Percentiles rank a stretch among this genome's conserved stretches.
phyloP scores from a whole-genome alignment of 805 yeast genomes.

The Torulaspora franciscae region DNA sequence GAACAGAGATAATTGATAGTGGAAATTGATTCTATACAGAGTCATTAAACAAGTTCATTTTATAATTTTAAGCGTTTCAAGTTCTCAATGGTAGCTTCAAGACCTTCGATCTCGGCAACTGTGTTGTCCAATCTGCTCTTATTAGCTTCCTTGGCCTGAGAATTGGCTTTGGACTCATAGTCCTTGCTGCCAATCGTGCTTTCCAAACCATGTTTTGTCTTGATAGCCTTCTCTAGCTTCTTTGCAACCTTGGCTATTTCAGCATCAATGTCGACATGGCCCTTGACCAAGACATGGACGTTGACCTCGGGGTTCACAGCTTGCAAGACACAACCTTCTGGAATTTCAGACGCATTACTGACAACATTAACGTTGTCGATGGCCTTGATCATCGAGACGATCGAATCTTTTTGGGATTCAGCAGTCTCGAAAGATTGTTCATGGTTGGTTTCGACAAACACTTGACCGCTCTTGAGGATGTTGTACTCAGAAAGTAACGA shows the following conservation, averaged over 20 bases:
- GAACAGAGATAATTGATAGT: conserved; percentile 10
- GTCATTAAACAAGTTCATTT: background rate
- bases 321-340: conserved; percentile 85
- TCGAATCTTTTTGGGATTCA: conserved; percentile 71
- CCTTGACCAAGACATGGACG: conserved; percentile 89
- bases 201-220: conserved; percentile 55
- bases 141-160: conserved; percentile 75
- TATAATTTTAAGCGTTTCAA: conserved; percentile 71
- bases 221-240: conserved; percentile 65
- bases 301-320: conserved; percentile 75
- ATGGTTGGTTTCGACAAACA: conserved; percentile 65
- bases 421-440: conserved; percentile 50
- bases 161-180: conserved; percentile 80
- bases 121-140: conserved; percentile 60
- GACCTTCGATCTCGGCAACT: conserved; percentile 84
- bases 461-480: conserved; percentile 82
- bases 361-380: conserved; percentile 71
- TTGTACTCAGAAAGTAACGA: conserved; percentile 86
- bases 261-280: conserved; percentile 86
- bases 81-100: conserved; percentile 77
- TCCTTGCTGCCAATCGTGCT: conserved; percentile 69
- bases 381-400: conserved; percentile 87
- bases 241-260: conserved; percentile 79
- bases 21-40: conserved; percentile 2
- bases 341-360: conserved; percentile 50